Conservation (phyloP, 2,329 filamentous ascomycete species). For the Cladosporium sp. region DNA sequence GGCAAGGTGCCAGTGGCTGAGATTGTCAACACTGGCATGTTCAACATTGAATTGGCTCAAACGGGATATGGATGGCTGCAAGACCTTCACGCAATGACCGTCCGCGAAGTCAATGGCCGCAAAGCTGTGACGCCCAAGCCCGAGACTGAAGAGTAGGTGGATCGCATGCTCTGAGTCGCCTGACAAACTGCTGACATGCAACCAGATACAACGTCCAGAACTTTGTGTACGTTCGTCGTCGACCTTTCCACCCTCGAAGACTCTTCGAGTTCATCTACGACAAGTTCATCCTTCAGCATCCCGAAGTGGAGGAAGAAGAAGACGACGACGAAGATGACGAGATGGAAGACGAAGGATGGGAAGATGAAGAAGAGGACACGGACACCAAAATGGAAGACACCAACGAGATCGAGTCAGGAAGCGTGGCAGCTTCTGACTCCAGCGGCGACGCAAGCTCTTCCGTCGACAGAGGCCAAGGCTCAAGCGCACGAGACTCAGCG, state of each 20-base stretch:
- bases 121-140: conserved; percentile 65
- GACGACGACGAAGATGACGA: conserved; percentile 33
- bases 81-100: conserved; percentile 67
- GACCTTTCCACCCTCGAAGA: conserved; percentile 44
- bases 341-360: background rate
- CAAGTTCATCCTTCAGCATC: conserved; percentile 46
- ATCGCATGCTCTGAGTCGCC: no score
- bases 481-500: conserved; percentile 4
- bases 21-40: conserved; percentile 66
- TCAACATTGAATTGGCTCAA: conserved; percentile 64
- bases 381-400: conserved; percentile 26
- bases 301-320: conserved; percentile 38
- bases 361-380: conserved; percentile 27
- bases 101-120: conserved; percentile 56
- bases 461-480: conserved; percentile 12
- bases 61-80: conserved; percentile 69
- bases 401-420: conserved; percentile 26
- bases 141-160: conserved; percentile 64
- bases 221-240: conserved; percentile 65
- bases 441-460: conserved; percentile 36
- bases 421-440: conserved; percentile 34
- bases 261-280: conserved; percentile 44
- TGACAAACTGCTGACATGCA: no score
- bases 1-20: conserved; percentile 61
- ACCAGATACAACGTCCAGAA: conserved; percentile 65